A percentile compares a stretch with the other conserved stretches of the same genome.
phyloP scores from a whole-genome alignment of 352 stramenopile genomes.

The Pythium brachiatum region DNA sequence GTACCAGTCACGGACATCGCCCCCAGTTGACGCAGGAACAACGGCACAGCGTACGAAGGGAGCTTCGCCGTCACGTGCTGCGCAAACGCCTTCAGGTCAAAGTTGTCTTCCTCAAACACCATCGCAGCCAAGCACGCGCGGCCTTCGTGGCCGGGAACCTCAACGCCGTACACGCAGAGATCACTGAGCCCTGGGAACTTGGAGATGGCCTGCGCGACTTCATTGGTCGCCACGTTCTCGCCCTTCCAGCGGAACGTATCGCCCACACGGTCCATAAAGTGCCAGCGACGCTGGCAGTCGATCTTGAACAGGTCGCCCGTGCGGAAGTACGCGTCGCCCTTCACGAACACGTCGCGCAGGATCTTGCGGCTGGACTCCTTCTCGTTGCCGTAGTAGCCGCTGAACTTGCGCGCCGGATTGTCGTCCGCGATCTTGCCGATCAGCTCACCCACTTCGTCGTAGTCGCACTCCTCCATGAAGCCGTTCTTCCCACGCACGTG shows the following conservation, averaged over 20 bases:
- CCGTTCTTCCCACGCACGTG: constrained; percentile 51
- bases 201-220: constrained; percentile 81
- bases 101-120: constrained; percentile 61
- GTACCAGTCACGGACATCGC: constrained; percentile 85
- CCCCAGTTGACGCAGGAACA: constrained; percentile 80
- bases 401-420: constrained; percentile 70
- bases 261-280: constrained; percentile 90
- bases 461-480: constrained; percentile 44
- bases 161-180: constrained; percentile 75
- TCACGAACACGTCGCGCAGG: constrained; percentile 71
- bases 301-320: constrained; percentile 88
- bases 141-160: constrained; percentile 74
- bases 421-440: constrained; percentile 51
- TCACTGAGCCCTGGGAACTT: constrained; percentile 74
- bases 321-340: constrained; percentile 88
- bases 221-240: constrained; percentile 91
- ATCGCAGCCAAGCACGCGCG: constrained; percentile 84
- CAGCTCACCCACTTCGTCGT: constrained; percentile 72
- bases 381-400: constrained; percentile 86
- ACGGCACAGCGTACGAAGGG: constrained; percentile 66
- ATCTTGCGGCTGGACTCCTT: constrained; percentile 85
- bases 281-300: constrained; percentile 73
- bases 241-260: constrained; percentile 95
- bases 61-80: constrained; percentile 44
- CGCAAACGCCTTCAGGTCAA: constrained; percentile 60